Evolutionary conservation across 2,329 filamentous ascomycete genomes (phyloP).

Genomic region (Alternaria alternata): DNA sequence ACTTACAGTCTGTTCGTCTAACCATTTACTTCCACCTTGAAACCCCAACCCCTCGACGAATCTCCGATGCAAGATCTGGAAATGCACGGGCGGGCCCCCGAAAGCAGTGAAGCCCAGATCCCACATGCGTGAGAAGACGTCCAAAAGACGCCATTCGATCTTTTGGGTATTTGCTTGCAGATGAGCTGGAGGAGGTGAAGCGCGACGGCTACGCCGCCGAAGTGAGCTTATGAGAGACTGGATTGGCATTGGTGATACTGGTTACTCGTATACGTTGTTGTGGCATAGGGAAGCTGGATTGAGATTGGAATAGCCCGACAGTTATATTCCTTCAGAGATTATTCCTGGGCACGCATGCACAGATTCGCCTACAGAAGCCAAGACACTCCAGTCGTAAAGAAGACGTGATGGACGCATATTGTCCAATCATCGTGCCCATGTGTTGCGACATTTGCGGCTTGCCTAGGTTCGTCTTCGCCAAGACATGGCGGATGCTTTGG

Average conservation of each 20-base stretch:
- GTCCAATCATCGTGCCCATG: conserved; percentile 15
- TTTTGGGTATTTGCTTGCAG: conserved; percentile 28
- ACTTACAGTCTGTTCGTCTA: conserved; percentile 72
- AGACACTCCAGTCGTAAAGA: neutral
- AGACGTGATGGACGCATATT: neutral
- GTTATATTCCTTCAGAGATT: neutral
- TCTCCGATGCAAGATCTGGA: conserved; percentile 69
- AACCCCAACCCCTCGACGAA: conserved; percentile 64
- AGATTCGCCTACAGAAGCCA: neutral
- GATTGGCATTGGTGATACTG: conserved; percentile 19
- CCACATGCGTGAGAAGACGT: conserved; percentile 55
- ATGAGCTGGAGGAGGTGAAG: conserved; percentile 10
- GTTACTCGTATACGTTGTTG: neutral
- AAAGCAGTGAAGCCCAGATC: conserved; percentile 71
- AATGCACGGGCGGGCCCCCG: conserved; percentile 74
- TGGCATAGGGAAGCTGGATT: neutral
- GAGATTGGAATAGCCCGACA: neutral
- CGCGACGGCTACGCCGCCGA: conserved; percentile 19
- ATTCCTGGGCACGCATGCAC: neutral
- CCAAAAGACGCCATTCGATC: conserved; percentile 33
- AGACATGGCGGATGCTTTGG: conserved; percentile 1
- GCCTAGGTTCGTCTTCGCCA: neutral
- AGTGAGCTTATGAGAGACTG: conserved; percentile 34
- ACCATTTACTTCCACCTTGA: conserved; percentile 66
- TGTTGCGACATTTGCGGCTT: conserved; percentile 8